Conservation (phyloP, 306 rosid genomes). For the Biancaea sappan region DNA sequence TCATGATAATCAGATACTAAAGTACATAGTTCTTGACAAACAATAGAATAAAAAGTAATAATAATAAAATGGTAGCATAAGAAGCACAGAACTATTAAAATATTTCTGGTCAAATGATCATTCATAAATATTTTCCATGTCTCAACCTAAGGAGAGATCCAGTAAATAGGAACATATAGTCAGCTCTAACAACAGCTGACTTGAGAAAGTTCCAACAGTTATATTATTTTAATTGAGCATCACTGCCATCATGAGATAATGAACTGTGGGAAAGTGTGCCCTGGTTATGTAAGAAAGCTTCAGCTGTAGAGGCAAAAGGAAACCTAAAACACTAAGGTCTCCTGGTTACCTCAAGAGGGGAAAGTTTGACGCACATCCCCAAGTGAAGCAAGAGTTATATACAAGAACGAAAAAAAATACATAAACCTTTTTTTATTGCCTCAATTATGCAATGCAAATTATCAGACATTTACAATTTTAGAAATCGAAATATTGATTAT, state of each 20-base stretch:
- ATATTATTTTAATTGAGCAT: background rate
- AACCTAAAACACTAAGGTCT: background rate
- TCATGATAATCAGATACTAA: constrained; percentile 34
- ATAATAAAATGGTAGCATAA: constrained; percentile 24
- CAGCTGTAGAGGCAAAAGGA: background rate
- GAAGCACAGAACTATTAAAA: constrained; percentile 16
- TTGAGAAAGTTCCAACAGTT: background rate
- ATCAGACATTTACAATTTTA: background rate
- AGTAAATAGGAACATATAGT: background rate
- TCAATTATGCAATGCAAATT: background rate
- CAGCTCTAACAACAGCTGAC: background rate
- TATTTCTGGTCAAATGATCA: background rate
- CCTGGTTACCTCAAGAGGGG: background rate
- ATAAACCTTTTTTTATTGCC: too few relatives aligned
- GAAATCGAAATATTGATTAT: background rate
- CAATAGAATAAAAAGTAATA: constrained; percentile 10
- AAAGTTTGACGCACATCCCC: background rate
- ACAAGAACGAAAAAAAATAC: background rate
- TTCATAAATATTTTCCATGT: background rate
- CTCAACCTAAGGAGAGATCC: background rate
- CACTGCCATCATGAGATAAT: background rate
- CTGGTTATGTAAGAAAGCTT: background rate
- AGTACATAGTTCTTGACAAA: constrained; percentile 26
- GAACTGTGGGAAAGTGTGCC: background rate
- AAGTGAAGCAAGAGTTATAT: background rate